Percentiles rank a stretch among this genome's conserved stretches.
These are phyloP conservation scores for Saccharum hybrid DNA, from an alignment of 202 grass and related monocot species.

Conservation along the genomic window DNA sequence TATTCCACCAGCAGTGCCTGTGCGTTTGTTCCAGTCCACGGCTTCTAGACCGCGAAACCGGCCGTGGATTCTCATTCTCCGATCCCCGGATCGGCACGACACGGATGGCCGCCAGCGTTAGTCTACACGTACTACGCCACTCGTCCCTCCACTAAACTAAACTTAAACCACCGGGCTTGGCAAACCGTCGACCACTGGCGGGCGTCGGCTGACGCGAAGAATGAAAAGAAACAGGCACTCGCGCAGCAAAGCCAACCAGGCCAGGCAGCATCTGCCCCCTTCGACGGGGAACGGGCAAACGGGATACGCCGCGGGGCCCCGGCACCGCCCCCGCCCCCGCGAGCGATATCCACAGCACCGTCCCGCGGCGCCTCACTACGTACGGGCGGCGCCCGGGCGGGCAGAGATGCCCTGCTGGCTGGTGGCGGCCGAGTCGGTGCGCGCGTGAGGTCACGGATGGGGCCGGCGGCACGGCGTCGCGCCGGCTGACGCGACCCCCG, in stretches of 20 bases:
- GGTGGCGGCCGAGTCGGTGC: constrained; percentile 2
- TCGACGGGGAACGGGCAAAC: constrained; percentile 39
- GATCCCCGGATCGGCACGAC: constrained; percentile 28
- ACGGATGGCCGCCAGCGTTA: constrained; percentile 22
- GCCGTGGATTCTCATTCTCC: neutral
- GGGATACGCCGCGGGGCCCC: too few species aligned
- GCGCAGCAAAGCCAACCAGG: neutral
- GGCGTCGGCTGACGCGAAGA: neutral
- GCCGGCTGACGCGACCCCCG: constrained; percentile 35
- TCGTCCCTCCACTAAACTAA: neutral
- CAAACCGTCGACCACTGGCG: constrained; percentile 21
- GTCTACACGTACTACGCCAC: constrained; percentile 23
- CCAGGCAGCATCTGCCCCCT: constrained; percentile 6
- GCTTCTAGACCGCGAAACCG: constrained; percentile 47
- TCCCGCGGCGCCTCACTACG: constrained; percentile 4
- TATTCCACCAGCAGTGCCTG: neutral
- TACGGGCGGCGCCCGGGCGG: neutral
- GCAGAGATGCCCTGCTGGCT: neutral
- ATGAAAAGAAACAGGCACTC: neutral
- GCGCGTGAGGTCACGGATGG: constrained; percentile 29
- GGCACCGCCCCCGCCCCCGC: too few species aligned
- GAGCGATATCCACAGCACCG: neutral
- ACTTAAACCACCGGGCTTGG: constrained; percentile 2
- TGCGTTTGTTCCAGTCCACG: neutral
- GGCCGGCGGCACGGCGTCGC: constrained; percentile 19